Evolutionary conservation across 345 rosid species (phyloP), one percentile per base, ranked within the genome.

Genomic region (Barbarea vulgaris): DNA sequence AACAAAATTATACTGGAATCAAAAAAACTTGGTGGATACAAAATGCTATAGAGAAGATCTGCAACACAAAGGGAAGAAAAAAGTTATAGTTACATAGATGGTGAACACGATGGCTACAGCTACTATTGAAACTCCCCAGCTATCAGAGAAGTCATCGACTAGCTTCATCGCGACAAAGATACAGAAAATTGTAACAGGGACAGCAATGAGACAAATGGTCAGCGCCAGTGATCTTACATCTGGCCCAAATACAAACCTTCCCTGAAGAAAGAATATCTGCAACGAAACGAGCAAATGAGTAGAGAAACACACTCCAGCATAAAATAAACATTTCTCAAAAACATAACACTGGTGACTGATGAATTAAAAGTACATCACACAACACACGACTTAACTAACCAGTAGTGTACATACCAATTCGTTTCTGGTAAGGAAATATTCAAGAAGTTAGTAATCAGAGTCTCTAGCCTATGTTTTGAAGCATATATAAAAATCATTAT

Each of bases 161-260:
- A 95, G 80, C 74, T 95, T 95, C 80, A 87, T 80, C 33, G 96
- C 98, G 54, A 95, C 96, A 81, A 90, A 95, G 69, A 81, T 77
- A 64, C 97, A 92, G 88, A 95, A 95, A 59, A 95, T 76, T 6
- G 85, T 74, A 13, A 86, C 83, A 21, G 99, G 99, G 69, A 84
- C 88, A 59, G 89, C 97, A 59, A 95, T 89, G 64, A 95, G 97
- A 64, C 87, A 84, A 70, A 95, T 76, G 44, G 98, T 95, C 50
- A 92, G 79, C 64, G 87, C 85, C 65, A 95, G 65, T 9, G 99
- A 95, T 85, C 98, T 86, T 58, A 92, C 97, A 82, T 95, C 99
- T 19, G 99, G 99, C 73, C 99, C 99, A 84, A 90, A 95, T 78
- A 95, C 84, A 85, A 92, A 88, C 74, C 99, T 89, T 67, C 99